Conservation (phyloP, 495 filamentous ascomycete species). For the Poronia punctata region DNA sequence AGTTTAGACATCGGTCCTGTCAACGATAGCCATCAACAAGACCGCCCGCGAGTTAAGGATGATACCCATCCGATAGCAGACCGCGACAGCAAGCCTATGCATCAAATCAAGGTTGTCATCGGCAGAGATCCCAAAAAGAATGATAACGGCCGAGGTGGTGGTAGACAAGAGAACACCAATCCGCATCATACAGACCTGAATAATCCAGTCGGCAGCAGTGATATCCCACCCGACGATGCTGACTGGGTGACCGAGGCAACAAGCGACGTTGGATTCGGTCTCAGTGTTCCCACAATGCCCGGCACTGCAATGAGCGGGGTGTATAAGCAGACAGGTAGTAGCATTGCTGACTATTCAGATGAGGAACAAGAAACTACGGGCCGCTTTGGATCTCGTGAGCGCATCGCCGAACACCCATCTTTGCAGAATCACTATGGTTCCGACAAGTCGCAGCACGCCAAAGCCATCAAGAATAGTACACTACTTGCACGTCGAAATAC, state of each 20-base stretch:
- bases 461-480: constrained; percentile 18
- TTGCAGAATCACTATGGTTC: not conserved
- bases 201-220: not conserved
- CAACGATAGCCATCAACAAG: not conserved
- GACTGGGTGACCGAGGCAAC: constrained; percentile 21
- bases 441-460: constrained; percentile 15
- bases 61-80: not conserved
- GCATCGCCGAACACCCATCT: constrained; percentile 21
- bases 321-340: constrained; percentile 29
- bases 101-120: constrained; percentile 1
- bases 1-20: not conserved
- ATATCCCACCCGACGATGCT: constrained; percentile 6
- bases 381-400: constrained; percentile 15
- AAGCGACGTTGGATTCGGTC: constrained; percentile 20
- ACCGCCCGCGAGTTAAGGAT: not conserved
- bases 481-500: constrained; percentile 17
- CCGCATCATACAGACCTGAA: no score
- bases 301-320: not conserved
- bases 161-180: not conserved
- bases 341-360: constrained; percentile 32
- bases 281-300: not conserved
- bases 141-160: not conserved
- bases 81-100: not conserved
- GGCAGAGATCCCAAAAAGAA: not conserved
- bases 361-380: constrained; percentile 8